Evolutionary conservation across 805 yeast genomes (phyloP), one percentile per base, ranked within the genome.

Genomic region (Metschnikowia henanensis): DNA sequence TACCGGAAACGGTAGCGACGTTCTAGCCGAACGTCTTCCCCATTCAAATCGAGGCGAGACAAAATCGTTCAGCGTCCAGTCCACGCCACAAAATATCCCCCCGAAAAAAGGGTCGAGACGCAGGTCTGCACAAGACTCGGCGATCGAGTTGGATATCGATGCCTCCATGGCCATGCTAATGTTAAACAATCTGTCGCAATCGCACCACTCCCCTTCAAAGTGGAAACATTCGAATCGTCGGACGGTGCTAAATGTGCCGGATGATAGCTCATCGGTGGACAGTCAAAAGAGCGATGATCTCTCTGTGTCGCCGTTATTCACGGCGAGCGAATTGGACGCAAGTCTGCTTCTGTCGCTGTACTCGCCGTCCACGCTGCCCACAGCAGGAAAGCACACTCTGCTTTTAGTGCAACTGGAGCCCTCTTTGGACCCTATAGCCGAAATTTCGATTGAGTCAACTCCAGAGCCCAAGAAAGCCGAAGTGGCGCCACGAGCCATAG

Each of bases 91-190:
- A 31, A 44, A 46, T 25, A 46, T 39, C 29, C 50, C 52, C 13
- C 23, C 49, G 35, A 21, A 43, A 31, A 37, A 34, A 30, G 38
- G 41, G 33, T 38, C 39, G 29, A 37, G 43, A 22, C 43, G 46
- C 46, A 43, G 37, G 20, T 37, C 48, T 30, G 30, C 51, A 8
- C 43, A 35, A 30, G 43, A 32, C 33, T 9, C n/a, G 15, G 40
- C 53, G 28, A 47, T 49, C 22, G 75, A 70, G 43, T 52, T 72
- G 32, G 79, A 73, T 41, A 73, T 76, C 33, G 75, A 72, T 19
- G 69, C 66, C n/a, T 66, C 74, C 26, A 65, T 73, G 72, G 79
- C 80, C 2, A 61, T 57, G 37, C 61, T 75, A 18, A 54, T 68
- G 47, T 33, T 39, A 13, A 34, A 33, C 21, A 22, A 45, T 41